Conservation (phyloP, 1,284 basidiomycete genomes). For the Papiliotrema nemorosa region DNA sequence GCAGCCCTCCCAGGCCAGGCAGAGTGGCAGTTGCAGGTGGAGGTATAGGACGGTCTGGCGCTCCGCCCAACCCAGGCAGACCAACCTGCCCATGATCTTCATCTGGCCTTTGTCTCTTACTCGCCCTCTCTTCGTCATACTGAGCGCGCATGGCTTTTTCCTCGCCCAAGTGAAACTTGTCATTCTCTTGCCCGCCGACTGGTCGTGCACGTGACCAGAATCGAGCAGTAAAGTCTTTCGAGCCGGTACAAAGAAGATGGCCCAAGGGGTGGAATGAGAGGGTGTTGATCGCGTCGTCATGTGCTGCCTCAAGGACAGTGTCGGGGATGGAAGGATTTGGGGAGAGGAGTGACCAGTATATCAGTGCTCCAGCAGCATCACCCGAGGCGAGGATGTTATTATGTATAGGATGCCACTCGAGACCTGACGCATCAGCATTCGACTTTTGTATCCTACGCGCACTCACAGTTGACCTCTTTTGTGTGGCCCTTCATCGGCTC, state of each 20-base stretch:
- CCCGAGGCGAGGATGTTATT: conserved; percentile 83
- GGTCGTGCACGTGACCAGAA: conserved; percentile 88
- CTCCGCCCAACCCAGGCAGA: conserved; percentile 14
- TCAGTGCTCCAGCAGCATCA: conserved; percentile 85
- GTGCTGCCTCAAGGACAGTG: conserved; percentile 81
- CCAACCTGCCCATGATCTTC: conserved; percentile 1
- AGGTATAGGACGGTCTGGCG: not conserved
- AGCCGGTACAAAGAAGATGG: conserved; percentile 85
- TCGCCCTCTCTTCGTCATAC: conserved; percentile 50
- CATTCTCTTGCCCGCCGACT: conserved; percentile 62
- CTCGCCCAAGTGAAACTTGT: conserved; percentile 47
- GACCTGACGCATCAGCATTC: too few relatives aligned
- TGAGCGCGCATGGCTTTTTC: conserved; percentile 41
- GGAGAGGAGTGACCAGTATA: conserved; percentile 79
- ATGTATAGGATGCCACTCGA: conserved; percentile 94
- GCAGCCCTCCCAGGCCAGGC: conserved; percentile 13
- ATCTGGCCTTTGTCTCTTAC: conserved; percentile 8
- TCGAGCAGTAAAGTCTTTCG: conserved; percentile 94
- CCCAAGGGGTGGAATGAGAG: conserved; percentile 94
- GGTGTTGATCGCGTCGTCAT: conserved; percentile 96
- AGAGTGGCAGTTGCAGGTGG: not conserved
- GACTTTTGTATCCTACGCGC: not conserved
- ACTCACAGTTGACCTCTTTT: conserved; percentile 94
- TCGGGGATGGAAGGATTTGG: conserved; percentile 57
- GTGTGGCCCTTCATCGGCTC: conserved; percentile 87